Evolutionary conservation across 495 filamentous ascomycete genomes (phyloP), one percentile per base, ranked within the genome.

Genomic region (Penicillium fimorum): DNA sequence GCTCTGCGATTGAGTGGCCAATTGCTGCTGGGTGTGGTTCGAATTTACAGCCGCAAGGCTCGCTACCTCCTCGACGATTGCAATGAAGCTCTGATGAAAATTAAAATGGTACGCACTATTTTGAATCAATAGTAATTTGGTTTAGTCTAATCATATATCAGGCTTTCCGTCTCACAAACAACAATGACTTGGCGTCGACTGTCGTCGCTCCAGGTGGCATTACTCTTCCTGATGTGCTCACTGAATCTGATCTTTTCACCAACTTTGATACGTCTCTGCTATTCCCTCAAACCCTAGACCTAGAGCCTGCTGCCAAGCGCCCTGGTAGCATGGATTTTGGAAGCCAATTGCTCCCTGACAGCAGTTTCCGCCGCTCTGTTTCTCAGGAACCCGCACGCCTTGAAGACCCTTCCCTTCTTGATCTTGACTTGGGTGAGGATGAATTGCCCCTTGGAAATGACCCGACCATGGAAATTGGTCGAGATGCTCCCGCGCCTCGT

Each of bases 1-100:
- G 93, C 94, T 46, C 75, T 98, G 59, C 90, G 94, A 59, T 76
- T 97, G 50, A 96, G 91, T 71, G 94, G 92, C 52, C 92, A 97
- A 74, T 82, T 98, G 53, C 76, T 98, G 59, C 80, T 98, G 51
- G 94, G 94, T 74, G 94, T 98, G 37, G 95, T 96, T 57, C 82
- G 94, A 60, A 98, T 98, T 51, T 97, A 98, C 72, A 96, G 91
- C 68, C 83, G 95, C 56, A 98, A 98, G 74, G 91, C 94, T 65
- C 87, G 92, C 58, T 98, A 98, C 70, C 78, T 98, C 13, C 76
- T 97, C 38, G 94, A 97, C 68, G 94, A 98, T 69, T 98, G 94
- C 77, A 96, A 93, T 65, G 94, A 98, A 74, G 92, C 94, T 25
- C 76, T 97, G 53, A 85, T 94, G 79, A 97, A 96, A 73, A 96